These are phyloP conservation scores for Microstegium vimineum DNA, from an alignment of 176 grass and related monocot genomes.

Conservation along the genomic window DNA sequence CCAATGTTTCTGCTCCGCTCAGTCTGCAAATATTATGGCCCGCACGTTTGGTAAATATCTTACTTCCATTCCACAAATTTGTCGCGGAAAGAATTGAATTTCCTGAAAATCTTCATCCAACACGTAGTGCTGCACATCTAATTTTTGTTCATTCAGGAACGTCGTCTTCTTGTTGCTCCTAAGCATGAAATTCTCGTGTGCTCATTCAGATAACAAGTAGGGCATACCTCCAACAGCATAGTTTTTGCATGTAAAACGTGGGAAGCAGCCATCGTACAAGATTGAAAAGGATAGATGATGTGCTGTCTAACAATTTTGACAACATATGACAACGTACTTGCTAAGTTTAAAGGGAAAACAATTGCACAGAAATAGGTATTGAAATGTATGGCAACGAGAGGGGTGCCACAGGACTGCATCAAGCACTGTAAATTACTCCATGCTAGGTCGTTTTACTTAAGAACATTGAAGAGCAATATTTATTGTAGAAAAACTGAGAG, in stretches of 20 bases:
- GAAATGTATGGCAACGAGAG: too few species aligned
- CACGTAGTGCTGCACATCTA: too few species aligned
- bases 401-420: background rate
- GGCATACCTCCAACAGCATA: background rate
- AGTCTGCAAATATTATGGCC: too few species aligned
- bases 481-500: background rate
- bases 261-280: background rate
- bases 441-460: background rate
- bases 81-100: background rate
- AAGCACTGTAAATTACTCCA: background rate
- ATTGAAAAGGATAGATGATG: background rate
- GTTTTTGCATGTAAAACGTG: background rate
- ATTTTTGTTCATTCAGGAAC: background rate
- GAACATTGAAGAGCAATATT: background rate
- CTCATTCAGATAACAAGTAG: background rate
- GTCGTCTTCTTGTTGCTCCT: background rate
- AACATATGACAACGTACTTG: background rate
- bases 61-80: too few species aligned
- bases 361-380: background rate
- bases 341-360: background rate
- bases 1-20: too few species aligned
- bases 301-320: background rate
- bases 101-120: background rate
- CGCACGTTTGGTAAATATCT: too few species aligned
- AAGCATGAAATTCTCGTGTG: background rate